A percentile compares a stretch with the other conserved stretches of the same genome.
phyloP scores from a whole-genome alignment of 495 filamentous ascomycete genomes.

The Glutinoglossum americanum region DNA sequence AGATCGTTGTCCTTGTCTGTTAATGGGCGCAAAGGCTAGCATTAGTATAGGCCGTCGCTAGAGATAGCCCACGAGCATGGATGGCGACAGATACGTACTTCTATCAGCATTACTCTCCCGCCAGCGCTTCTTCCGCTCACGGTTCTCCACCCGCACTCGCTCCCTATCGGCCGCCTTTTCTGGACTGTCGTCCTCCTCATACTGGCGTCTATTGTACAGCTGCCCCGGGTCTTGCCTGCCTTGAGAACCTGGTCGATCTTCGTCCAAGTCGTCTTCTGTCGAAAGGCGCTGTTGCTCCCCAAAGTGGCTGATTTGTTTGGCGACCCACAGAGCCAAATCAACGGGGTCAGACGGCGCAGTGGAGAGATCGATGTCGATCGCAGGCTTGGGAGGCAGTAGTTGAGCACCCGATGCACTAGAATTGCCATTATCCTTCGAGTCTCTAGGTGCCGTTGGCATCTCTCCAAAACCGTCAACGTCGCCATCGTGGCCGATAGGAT shows the following conservation, averaged over 20 bases:
- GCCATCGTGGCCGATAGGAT: neutral
- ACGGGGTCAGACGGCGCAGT: conserved; percentile 7
- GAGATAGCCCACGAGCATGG: neutral
- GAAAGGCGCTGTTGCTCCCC: neutral
- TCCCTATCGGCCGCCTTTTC: conserved; percentile 15
- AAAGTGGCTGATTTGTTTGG: conserved; percentile 8
- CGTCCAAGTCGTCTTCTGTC: conserved; percentile 1
- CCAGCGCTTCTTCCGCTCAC: conserved; percentile 20
- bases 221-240: neutral
- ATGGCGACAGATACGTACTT: conserved; percentile 10
- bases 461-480: neutral
- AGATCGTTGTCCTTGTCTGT: conserved; percentile 19
- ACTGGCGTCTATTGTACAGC: neutral
- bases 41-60: neutral
- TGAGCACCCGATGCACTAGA: neutral
- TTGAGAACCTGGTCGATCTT: neutral
- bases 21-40: neutral
- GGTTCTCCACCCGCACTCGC: conserved; percentile 15
- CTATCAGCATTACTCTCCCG: conserved; percentile 17
- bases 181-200: conserved; percentile 7
- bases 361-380: conserved; percentile 4
- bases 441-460: neutral
- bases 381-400: neutral
- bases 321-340: conserved; percentile 8
- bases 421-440: neutral